Conservation (phyloP, 768 basidiomycete species). For the Tylopilus intermedius region DNA sequence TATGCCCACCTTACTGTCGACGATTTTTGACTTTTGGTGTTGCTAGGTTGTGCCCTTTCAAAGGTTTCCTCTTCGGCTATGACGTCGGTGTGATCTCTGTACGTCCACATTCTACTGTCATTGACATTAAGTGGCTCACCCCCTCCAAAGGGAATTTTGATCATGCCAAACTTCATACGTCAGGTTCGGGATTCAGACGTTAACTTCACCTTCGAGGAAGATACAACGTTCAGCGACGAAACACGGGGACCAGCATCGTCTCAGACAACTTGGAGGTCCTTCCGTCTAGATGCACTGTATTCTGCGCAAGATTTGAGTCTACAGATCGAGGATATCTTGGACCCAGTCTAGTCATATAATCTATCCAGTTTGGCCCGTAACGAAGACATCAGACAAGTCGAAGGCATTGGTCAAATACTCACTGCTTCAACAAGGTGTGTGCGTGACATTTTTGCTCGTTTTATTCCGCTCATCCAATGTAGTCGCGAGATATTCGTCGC, state of each 20-base stretch:
- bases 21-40: background rate
- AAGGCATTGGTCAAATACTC: slow-evolving; percentile 76
- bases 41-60: slow-evolving; percentile 1
- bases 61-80: slow-evolving; percentile 13
- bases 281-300: slow-evolving; percentile 63
- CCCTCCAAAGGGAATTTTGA: slow-evolving; percentile 8
- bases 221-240: slow-evolving; percentile 16
- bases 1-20: background rate
- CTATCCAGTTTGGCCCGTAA: slow-evolving; percentile 53
- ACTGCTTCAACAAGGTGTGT: slow-evolving; percentile 68
- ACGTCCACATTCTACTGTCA: background rate
- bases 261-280: slow-evolving; percentile 50
- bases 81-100: slow-evolving; percentile 17
- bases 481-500: slow-evolving; percentile 75
- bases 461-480: slow-evolving; percentile 18
- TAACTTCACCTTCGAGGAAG: slow-evolving; percentile 37
- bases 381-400: slow-evolving; percentile 72
- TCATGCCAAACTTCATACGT: slow-evolving; percentile 14
- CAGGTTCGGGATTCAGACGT: slow-evolving; percentile 32
- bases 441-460: slow-evolving; percentile 12
- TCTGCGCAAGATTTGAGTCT: slow-evolving; percentile 50
- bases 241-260: slow-evolving; percentile 36
- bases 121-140: background rate
- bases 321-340: slow-evolving; percentile 62
- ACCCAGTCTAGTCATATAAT: slow-evolving; percentile 58